Conservation (phyloP, 352 stramenopile species). For the Pythium coloratum region DNA sequence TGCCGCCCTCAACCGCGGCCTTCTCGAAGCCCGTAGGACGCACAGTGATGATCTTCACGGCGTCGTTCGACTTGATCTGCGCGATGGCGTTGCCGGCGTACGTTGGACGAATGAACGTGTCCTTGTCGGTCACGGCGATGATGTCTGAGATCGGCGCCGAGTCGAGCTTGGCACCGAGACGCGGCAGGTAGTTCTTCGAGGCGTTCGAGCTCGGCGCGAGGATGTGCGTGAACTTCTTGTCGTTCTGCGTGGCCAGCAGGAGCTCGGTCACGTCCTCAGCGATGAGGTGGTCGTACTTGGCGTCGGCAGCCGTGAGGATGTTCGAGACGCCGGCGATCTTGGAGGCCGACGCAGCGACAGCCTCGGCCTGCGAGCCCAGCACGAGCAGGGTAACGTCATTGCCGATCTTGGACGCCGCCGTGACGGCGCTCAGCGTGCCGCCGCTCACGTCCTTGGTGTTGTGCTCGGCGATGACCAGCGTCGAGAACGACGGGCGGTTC, state of each 20-base stretch:
- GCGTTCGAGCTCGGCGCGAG: constrained; percentile 94
- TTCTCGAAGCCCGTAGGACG: constrained; percentile 98
- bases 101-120: constrained; percentile 94
- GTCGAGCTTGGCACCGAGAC: constrained; percentile 94
- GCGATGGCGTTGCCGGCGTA: constrained; percentile 88
- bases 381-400: constrained; percentile 81
- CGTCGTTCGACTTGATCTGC: constrained; percentile 87
- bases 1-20: constrained; percentile 77
- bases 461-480: constrained; percentile 89
- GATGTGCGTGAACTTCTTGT: constrained; percentile 89
- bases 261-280: constrained; percentile 87
- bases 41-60: constrained; percentile 96
- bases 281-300: constrained; percentile 88
- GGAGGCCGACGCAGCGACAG: constrained; percentile 58
- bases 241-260: constrained; percentile 64
- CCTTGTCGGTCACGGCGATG: constrained; percentile 83
- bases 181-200: constrained; percentile 96
- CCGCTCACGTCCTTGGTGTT: constrained; percentile 69
- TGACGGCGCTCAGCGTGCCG: constrained; percentile 84
- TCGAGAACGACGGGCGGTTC: constrained; percentile 51
- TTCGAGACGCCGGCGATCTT: constrained; percentile 80
- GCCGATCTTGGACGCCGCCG: constrained; percentile 82
- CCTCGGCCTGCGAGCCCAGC: constrained; percentile 60
- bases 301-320: constrained; percentile 82
- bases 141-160: constrained; percentile 97